Conservation (phyloP, 306 rosid genomes). For the Prunus mongolica region DNA sequence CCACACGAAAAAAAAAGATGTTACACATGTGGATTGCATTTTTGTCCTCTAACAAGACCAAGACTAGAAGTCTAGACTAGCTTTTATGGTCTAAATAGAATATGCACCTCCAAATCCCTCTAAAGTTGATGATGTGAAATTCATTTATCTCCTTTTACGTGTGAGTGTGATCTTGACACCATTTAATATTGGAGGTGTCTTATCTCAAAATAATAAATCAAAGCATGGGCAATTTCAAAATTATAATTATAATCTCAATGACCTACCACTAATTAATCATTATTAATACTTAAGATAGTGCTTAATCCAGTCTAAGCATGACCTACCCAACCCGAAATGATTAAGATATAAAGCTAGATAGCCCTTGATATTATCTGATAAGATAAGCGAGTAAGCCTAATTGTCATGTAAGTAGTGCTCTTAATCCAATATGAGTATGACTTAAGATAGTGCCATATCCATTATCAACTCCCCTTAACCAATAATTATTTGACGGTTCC, state of each 20-base stretch:
- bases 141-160: neutral
- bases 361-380: neutral
- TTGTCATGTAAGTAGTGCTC: neutral
- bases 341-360: neutral
- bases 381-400: neutral
- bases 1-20: neutral
- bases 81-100: neutral
- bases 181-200: neutral
- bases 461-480: neutral
- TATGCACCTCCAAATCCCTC: neutral
- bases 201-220: neutral
- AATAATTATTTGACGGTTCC: neutral
- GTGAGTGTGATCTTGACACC: neutral
- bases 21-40: neutral
- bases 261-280: neutral
- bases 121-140: slow-evolving; percentile 18
- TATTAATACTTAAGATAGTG: neutral
- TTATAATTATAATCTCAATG: slow-evolving; percentile 24
- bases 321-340: neutral
- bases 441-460: slow-evolving; percentile 1
- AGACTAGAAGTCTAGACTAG: neutral
- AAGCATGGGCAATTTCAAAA: slow-evolving; percentile 21
- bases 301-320: neutral
- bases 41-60: slow-evolving; percentile 3
- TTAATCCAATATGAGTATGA: neutral